A percentile compares a stretch with the other conserved stretches of the same genome.
phyloP scores from a whole-genome alignment of 1,139 yeast species.

The Nematodospora anomalae region DNA sequence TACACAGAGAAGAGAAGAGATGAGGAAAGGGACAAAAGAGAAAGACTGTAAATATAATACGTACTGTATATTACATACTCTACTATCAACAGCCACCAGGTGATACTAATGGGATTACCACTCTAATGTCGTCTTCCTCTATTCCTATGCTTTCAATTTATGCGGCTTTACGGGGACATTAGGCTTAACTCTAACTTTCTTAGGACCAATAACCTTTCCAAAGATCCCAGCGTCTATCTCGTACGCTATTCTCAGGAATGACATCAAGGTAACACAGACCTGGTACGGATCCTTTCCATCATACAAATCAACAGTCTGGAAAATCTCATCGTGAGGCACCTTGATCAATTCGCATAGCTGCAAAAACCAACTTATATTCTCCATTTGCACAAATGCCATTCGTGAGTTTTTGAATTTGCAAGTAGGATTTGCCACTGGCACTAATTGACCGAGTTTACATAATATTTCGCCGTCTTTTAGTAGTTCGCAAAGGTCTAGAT shows the following conservation, averaged over 20 bases:
- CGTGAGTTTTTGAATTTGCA: conserved; percentile 57
- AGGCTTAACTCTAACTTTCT: conserved; percentile 35
- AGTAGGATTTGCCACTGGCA: conserved; percentile 39
- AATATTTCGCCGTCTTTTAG: conserved; percentile 68
- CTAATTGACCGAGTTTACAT: conserved; percentile 49
- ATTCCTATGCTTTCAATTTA: conserved; percentile 14
- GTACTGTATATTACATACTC: conserved; percentile 1
- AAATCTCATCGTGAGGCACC: conserved; percentile 79
- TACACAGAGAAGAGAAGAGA: too few relatives aligned
- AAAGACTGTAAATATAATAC: too few relatives aligned
- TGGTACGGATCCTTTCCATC: conserved; percentile 78
- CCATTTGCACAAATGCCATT: conserved; percentile 90
- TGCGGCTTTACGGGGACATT: conserved; percentile 40
- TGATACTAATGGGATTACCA: not conserved
- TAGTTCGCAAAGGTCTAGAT: conserved; percentile 31
- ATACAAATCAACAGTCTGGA: conserved; percentile 77
- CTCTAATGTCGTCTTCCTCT: not conserved
- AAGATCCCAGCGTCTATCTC: conserved; percentile 33
- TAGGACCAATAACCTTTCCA: conserved; percentile 36
- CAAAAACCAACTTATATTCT: conserved; percentile 74
- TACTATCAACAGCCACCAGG: not conserved
- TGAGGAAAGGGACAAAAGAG: conserved; percentile 2
- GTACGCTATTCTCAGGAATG: conserved; percentile 59
- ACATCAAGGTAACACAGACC: conserved; percentile 68
- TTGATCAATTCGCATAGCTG: conserved; percentile 60